phyloP scores from a whole-genome alignment of 257 asterid genomes.

The Verbena officinalis region DNA sequence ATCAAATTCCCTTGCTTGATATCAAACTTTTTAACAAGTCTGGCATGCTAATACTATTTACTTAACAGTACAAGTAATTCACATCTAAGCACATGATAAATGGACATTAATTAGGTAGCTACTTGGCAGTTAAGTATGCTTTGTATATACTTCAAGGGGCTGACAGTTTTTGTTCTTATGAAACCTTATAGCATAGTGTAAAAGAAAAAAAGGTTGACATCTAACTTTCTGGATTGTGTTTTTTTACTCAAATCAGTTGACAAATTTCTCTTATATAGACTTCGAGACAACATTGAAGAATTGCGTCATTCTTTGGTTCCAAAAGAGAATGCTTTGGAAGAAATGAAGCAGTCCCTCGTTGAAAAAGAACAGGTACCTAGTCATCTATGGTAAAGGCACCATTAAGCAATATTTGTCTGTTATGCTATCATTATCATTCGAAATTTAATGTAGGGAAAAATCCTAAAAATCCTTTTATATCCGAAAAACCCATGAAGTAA shows the following conservation, averaged over 20 bases:
- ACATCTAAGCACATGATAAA: background rate
- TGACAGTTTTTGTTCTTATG: background rate
- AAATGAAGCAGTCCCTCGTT: slow-evolving; percentile 75
- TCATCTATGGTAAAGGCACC: slow-evolving; percentile 24
- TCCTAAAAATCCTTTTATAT: too few species aligned
- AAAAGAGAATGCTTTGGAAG: slow-evolving; percentile 84
- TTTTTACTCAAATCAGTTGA: slow-evolving; percentile 27
- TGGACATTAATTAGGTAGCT: background rate
- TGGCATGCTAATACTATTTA: background rate
- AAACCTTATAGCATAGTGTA: slow-evolving; percentile 20
- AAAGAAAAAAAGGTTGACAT: background rate
- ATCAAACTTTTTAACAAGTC: background rate
- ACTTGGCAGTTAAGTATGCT: background rate
- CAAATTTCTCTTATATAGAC: slow-evolving; percentile 52
- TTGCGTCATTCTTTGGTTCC: slow-evolving; percentile 76
- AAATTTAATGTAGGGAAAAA: too few species aligned
- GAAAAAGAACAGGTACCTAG: slow-evolving; percentile 83
- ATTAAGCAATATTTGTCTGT: slow-evolving; percentile 1
- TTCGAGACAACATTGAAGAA: slow-evolving; percentile 88
- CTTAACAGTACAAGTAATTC: background rate
- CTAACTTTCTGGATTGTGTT: slow-evolving; percentile 18
- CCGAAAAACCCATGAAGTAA: too few species aligned
- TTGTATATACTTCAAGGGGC: background rate
- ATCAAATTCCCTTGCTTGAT: background rate
- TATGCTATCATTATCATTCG: slow-evolving; percentile 11